Evolutionary conservation across 2,329 filamentous ascomycete species (phyloP).

Genomic region (Calonectria pseudoturangicola): DNA sequence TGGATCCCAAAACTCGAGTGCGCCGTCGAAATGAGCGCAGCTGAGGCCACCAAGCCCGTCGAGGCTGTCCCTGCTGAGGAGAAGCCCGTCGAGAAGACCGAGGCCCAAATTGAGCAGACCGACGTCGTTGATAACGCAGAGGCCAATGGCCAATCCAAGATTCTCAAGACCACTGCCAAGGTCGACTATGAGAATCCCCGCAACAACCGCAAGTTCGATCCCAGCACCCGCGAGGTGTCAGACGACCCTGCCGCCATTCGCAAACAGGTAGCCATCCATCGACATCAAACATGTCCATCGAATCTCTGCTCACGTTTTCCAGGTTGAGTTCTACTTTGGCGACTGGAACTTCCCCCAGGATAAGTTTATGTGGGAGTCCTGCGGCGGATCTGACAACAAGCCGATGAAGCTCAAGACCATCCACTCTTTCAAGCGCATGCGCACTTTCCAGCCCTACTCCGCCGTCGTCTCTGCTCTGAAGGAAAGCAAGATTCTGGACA

Average conservation of each 20-base stretch:
- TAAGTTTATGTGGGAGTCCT: constrained; percentile 87
- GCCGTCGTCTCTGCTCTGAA: constrained; percentile 89
- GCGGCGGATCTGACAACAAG: constrained; percentile 87
- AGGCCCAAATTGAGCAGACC: constrained; percentile 53
- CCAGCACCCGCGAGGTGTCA: constrained; percentile 79
- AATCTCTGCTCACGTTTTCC: constrained; percentile 36
- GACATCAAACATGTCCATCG: background rate
- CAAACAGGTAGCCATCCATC: constrained; percentile 77
- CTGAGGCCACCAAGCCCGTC: constrained; percentile 62
- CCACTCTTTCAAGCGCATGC: constrained; percentile 95
- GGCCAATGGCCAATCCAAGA: constrained; percentile 52
- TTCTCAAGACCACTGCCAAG: constrained; percentile 68
- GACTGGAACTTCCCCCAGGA: constrained; percentile 93
- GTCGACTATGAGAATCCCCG: constrained; percentile 62
- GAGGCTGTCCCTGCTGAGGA: constrained; percentile 59
- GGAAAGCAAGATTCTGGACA: constrained; percentile 82
- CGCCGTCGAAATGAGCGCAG: constrained; percentile 62
- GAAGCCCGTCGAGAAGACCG: constrained; percentile 54
- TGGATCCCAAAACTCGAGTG: constrained; percentile 32
- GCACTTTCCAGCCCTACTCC: constrained; percentile 90
- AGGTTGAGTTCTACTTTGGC: constrained; percentile 98
- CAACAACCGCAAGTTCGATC: constrained; percentile 82
- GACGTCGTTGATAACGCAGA: constrained; percentile 49
- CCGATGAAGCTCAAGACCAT: constrained; percentile 86
- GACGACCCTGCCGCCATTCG: constrained; percentile 88